Conservation (phyloP, 306 rosid genomes). For the Vigna trinervia region DNA sequence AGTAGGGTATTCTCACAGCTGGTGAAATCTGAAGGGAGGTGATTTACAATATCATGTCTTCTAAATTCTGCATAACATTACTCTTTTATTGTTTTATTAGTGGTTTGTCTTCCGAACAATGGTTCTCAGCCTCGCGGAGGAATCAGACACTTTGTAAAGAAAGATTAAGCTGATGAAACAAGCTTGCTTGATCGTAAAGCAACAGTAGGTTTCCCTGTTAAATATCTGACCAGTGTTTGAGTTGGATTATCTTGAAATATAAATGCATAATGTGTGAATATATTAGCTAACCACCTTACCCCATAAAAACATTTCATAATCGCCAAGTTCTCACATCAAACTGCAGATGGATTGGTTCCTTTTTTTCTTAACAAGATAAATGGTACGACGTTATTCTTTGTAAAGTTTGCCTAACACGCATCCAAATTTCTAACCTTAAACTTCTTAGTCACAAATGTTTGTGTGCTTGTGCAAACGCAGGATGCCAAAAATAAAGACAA, state of each 20-base stretch:
- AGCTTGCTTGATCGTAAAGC: slow-evolving; percentile 31
- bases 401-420: background rate
- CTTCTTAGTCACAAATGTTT: background rate
- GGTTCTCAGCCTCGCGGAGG: slow-evolving; percentile 38
- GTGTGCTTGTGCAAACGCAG: background rate
- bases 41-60: slow-evolving; percentile 37
- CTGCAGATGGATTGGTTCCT: background rate
- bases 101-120: slow-evolving; percentile 34
- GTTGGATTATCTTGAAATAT: slow-evolving; percentile 16
- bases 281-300: background rate
- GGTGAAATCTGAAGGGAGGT: slow-evolving; percentile 97
- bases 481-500: background rate
- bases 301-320: background rate
- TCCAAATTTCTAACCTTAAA: background rate
- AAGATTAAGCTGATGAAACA: slow-evolving; percentile 23
- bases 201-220: slow-evolving; percentile 1
- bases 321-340: slow-evolving; percentile 31
- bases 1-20: slow-evolving; percentile 94
- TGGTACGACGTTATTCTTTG: slow-evolving; percentile 38
- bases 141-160: slow-evolving; percentile 37
- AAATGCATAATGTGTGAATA: background rate
- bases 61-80: slow-evolving; percentile 30
- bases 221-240: slow-evolving; percentile 11
- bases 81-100: slow-evolving; percentile 9
- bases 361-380: slow-evolving; percentile 17